These are phyloP conservation scores for Tolypocladium guangdongense DNA, from an alignment of 2,329 filamentous ascomycete species.

Conservation along the genomic window DNA sequence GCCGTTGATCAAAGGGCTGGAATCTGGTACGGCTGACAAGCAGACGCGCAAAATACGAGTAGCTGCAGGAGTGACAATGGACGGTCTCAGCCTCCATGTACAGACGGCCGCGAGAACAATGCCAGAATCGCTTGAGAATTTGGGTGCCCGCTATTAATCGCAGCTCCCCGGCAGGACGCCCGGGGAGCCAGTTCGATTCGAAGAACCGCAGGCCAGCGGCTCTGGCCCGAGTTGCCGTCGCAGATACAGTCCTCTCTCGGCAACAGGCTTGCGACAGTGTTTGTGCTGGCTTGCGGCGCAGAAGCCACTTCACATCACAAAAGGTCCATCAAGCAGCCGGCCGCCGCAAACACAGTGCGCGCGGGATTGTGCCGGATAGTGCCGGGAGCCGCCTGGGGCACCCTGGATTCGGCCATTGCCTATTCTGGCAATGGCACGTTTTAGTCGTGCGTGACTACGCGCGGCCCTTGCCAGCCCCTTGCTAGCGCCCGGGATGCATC, in stretches of 20 bases:
- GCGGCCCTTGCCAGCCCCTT: neutral
- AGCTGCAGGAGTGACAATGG: neutral
- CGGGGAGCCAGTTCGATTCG: too few species aligned
- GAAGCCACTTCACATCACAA: neutral
- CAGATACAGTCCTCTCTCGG: too few species aligned
- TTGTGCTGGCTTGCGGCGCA: neutral
- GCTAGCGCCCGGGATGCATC: too few species aligned
- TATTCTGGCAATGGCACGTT: neutral
- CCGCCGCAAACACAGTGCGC: neutral
- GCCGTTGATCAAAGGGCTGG: neutral
- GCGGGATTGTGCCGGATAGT: neutral
- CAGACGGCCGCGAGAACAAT: neutral
- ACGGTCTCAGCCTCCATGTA: neutral
- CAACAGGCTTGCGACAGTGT: too few species aligned
- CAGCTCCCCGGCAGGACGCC: too few species aligned
- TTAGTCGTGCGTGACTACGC: neutral
- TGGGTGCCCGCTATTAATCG: too few species aligned
- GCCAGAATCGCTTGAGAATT: neutral
- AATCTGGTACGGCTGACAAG: neutral
- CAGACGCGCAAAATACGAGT: too few species aligned
- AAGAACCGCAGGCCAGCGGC: too few species aligned
- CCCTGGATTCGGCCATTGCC: neutral
- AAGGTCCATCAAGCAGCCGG: neutral
- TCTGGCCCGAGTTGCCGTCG: too few species aligned
- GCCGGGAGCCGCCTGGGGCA: too few species aligned